Conservation (phyloP, 2,329 filamentous ascomycete genomes). For the Colletotrichum chrysophilum region DNA sequence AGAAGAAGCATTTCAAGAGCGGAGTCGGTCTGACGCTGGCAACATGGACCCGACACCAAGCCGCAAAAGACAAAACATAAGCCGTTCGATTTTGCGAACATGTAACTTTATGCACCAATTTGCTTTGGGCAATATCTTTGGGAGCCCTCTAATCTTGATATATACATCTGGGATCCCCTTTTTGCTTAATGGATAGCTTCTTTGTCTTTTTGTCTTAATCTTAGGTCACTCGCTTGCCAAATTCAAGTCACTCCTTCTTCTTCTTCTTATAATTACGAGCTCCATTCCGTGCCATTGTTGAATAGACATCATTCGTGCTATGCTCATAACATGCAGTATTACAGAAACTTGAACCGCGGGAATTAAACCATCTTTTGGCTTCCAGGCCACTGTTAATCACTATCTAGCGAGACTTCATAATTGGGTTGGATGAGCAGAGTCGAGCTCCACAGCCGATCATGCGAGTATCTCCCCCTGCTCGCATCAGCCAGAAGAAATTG, state of each 20-base stretch:
- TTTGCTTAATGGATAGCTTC: background rate
- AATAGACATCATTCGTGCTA: too few species aligned
- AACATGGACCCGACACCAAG: background rate
- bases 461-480: too few species aligned
- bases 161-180: background rate
- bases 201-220: background rate
- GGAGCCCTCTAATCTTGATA: background rate
- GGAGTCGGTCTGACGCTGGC: background rate
- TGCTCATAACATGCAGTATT: too few species aligned
- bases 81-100: background rate
- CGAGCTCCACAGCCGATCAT: too few species aligned
- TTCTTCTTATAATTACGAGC: background rate
- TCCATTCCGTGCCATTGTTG: too few species aligned
- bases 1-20: background rate
- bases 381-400: too few species aligned
- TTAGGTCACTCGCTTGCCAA: background rate
- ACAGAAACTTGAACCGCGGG: too few species aligned
- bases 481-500: too few species aligned
- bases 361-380: too few species aligned
- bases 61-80: background rate
- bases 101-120: background rate
- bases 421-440: too few species aligned
- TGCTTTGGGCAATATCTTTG: background rate
- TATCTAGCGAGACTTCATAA: too few species aligned
- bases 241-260: slow-evolving; percentile 4